A percentile compares a stretch with the other conserved stretches of the same genome.
phyloP scores from a whole-genome alignment of 106 monocot genomes.

The Gastrodia elata region DNA sequence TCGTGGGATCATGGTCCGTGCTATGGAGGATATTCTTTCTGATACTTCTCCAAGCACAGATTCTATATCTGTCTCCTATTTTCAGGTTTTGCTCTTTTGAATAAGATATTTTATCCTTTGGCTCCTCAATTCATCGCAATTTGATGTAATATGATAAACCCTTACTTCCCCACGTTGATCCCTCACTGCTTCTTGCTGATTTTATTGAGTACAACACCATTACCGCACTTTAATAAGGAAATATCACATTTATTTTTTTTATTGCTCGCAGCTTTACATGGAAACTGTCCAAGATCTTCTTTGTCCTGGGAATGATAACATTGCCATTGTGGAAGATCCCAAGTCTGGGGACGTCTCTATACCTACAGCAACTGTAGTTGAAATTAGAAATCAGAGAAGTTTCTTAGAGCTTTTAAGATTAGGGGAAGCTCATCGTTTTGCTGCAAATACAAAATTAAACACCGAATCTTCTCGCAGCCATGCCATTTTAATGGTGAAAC shows the following conservation, averaged over 20 bases:
- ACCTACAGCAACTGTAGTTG: constrained; percentile 76
- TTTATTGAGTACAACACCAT: neutral
- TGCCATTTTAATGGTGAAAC: constrained; percentile 86
- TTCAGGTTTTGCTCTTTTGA: constrained; percentile 50
- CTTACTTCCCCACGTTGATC: neutral
- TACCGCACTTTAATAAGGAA: neutral
- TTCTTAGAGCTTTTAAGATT: constrained; percentile 84
- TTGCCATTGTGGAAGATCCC: constrained; percentile 87
- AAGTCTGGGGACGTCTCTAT: constrained; percentile 95
- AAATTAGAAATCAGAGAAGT: constrained; percentile 75
- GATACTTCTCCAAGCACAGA: constrained; percentile 63
- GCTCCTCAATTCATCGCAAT: too few relatives aligned
- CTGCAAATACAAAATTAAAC: constrained; percentile 96
- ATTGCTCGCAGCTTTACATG: constrained; percentile 74
- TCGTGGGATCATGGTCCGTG: constrained; percentile 94
- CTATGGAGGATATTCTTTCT: constrained; percentile 95
- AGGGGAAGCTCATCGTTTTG: constrained; percentile 91
- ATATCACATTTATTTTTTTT: constrained; percentile 10
- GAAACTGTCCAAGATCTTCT: constrained; percentile 98
- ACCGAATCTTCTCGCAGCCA: constrained; percentile 99
- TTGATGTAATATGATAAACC: too few relatives aligned
- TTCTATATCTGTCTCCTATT: constrained; percentile 82
- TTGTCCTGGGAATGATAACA: constrained; percentile 86
- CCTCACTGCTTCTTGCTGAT: constrained; percentile 2
- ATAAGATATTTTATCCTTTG: neutral